Evolutionary conservation across 371 early-diverging fungal species (phyloP), one percentile per base, ranked within the genome.

Genomic region (Furculomyces boomerangus): DNA sequence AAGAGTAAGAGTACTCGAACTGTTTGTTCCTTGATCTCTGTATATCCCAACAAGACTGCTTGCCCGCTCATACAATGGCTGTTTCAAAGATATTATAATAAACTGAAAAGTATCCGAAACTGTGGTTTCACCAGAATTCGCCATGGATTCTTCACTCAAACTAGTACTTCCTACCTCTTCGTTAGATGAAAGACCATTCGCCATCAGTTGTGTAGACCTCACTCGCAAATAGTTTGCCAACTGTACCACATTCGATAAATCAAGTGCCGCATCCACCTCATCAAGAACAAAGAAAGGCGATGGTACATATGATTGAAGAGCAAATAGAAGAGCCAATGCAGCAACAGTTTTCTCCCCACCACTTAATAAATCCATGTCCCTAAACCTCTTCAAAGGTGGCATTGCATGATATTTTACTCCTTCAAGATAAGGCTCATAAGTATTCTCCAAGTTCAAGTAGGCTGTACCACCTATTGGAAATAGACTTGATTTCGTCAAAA

Each of bases 281-380:
- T 99, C 99, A 58, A 99, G 75, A 3, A 99, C 90, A 78, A 99
- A 98, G 77, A 99, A 99, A 1, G 99, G 98, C 8, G 99, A 83
- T 16, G 96, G 97, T 37, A 83, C 84, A 71, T 79, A 93, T 30
- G 81, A 79, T 66, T 98, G 93, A 60, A 99, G 83, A 32, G 99
- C 96, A 74, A 99, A 93, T 58, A 99, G 75, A 47, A 99, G 72
- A 14, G 98, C 93, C 25, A 99, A 70, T 1, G 95, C 92, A 0
- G 98, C 98, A 26, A 99, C 89, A 16, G 98, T 96, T 77, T 95
- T 98, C 73, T 99, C 99, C 58, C 99, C 99, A 26, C 99, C 99
- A 32, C 94, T 93, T 8, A 99, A 74, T 60, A 91, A 87, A 50
- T 93, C 93, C 90, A 98, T 98, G 67, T 99, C 99, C 52, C 93